phyloP scores from a whole-genome alignment of 495 filamentous ascomycete species.

The Aspergillus hancockii region DNA sequence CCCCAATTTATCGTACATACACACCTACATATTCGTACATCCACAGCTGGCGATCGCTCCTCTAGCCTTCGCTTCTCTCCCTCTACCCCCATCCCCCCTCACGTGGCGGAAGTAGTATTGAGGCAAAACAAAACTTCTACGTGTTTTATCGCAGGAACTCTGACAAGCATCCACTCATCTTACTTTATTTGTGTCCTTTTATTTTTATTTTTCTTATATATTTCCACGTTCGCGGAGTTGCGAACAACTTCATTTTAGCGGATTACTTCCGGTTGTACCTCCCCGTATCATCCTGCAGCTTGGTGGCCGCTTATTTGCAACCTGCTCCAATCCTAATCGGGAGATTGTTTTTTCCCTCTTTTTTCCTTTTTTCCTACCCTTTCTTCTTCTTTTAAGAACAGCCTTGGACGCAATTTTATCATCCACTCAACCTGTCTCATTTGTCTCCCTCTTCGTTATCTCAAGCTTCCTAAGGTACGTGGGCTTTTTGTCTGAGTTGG shows the following conservation, averaged over 20 bases:
- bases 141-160: constrained; percentile 16
- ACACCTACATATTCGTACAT: constrained; percentile 8
- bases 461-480: constrained; percentile 15
- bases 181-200: constrained; percentile 13
- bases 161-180: constrained; percentile 8
- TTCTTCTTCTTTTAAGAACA: not conserved
- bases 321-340: constrained; percentile 20
- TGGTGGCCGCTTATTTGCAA: constrained; percentile 10
- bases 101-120: constrained; percentile 24
- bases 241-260: constrained; percentile 2
- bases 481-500: constrained; percentile 7
- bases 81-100: constrained; percentile 20
- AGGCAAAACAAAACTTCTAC: constrained; percentile 10
- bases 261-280: not conserved
- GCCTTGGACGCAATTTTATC: not conserved
- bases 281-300: constrained; percentile 2
- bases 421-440: not conserved
- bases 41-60: constrained; percentile 18
- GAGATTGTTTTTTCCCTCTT: not conserved
- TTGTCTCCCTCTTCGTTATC: constrained; percentile 4
- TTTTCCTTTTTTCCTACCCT: not conserved
- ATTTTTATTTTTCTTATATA: not conserved
- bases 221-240: not conserved
- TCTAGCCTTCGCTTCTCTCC: not conserved
- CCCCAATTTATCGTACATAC: constrained; percentile 5